Evolutionary conservation across 2,329 filamentous ascomycete genomes (phyloP), one percentile per base, ranked within the genome.

Genomic region (Fusarium subtropicale): DNA sequence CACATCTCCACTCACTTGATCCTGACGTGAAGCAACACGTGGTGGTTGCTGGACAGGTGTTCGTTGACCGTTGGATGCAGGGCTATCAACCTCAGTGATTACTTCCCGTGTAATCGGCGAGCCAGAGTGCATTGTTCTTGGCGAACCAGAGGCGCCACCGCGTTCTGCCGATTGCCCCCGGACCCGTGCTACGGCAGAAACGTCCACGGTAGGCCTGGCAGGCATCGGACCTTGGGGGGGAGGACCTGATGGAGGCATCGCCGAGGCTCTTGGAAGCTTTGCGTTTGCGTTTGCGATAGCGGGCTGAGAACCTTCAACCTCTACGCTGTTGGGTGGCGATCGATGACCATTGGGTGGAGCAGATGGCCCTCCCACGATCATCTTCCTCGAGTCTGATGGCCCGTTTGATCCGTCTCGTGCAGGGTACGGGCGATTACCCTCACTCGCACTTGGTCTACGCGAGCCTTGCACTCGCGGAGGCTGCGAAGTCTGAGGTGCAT

Each of bases 11-110:
- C 74, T 77, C 12, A 54, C 65, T 15, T 76, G 64, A 20, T 85
- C 79, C 47, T 79, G 71, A 66, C 77, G 80, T 45, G 81, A 78
- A 36, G 74, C 76, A 60, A 78, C 71, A 70, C 81, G 78, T 34
- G 74, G 47, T 46, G 74, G 68, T 60, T 82, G 83, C 63, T 89
- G 87, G 7, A 86, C 88, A 12, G 90, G 89, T 7, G 90, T 91
- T 34, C 87, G 86, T 53, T 86, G 84, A n/a, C 90, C 91, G 65
- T 90, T 89, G 13, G 83, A 79, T 4, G 79, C 77, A 8, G 87
- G 82, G 33, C 81, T 84, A 28, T 90, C 90, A 34, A 81, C 81
- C 47, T 82, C 81, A 56, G 76, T 80, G 47, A 77, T 69, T 52
- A 76, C 66, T 18, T 80, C 78, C 26, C 75, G 76, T 34, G 78